Percentiles rank a stretch among this genome's conserved stretches.
Evolutionary conservation across 2,329 filamentous ascomycete species (phyloP).

Genomic region (Fusarium floridanum): DNA sequence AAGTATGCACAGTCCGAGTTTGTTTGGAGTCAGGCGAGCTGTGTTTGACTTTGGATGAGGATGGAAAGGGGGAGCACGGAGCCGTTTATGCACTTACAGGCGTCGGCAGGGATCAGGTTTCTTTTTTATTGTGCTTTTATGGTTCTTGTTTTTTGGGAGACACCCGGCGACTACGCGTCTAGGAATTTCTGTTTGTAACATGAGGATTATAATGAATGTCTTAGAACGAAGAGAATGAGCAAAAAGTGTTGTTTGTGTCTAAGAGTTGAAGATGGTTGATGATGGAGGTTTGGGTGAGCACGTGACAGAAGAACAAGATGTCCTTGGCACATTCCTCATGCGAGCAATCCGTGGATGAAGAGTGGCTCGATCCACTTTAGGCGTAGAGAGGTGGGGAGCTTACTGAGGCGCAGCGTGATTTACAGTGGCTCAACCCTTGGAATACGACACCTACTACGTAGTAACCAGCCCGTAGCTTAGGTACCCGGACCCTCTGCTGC

Average conservation of each 20-base stretch:
- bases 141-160: slow-evolving; percentile 29
- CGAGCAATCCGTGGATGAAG: slow-evolving; percentile 8
- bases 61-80: slow-evolving; percentile 39
- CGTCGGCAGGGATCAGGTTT: slow-evolving; percentile 43
- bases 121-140: slow-evolving; percentile 22
- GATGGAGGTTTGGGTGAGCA: slow-evolving; percentile 18
- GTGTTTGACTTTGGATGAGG: slow-evolving; percentile 33
- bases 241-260: not conserved
- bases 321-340: slow-evolving; percentile 21
- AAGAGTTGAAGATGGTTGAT: not conserved
- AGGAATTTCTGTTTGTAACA: slow-evolving; percentile 42
- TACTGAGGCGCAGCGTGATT: slow-evolving; percentile 44
- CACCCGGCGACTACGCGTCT: slow-evolving; percentile 40
- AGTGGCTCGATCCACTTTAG: slow-evolving; percentile 28
- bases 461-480: slow-evolving; percentile 13
- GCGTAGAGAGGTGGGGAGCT: slow-evolving; percentile 31
- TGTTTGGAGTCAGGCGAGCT: slow-evolving; percentile 44
- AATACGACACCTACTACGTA: slow-evolving; percentile 21
- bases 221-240: slow-evolving; percentile 22
- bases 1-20: slow-evolving; percentile 14
- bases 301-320: slow-evolving; percentile 33
- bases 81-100: slow-evolving; percentile 48
- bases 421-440: slow-evolving; percentile 37
- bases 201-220: slow-evolving; percentile 44
- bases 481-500: slow-evolving; percentile 8